phyloP scores from a whole-genome alignment of 1,284 basidiomycete genomes.

The Ceratobasidium sp. region DNA sequence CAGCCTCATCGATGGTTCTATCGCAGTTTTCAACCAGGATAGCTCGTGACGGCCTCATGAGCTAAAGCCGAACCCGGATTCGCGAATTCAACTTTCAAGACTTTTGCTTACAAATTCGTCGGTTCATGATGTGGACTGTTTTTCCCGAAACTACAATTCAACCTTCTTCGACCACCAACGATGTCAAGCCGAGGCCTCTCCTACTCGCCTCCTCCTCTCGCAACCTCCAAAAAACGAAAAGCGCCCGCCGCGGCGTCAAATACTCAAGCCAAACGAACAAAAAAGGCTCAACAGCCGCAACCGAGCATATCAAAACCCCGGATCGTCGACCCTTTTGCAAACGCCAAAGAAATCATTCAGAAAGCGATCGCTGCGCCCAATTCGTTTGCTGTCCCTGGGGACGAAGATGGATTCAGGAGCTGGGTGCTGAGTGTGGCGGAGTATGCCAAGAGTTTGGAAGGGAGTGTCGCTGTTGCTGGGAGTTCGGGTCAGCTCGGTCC shows the following conservation, averaged over 20 bases:
- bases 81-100: no score
- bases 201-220: neutral
- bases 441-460: conserved; percentile 38
- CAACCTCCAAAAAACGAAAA: conserved; percentile 22
- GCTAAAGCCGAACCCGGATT: no score
- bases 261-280: conserved; percentile 5
- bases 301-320: neutral
- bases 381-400: neutral
- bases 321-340: conserved; percentile 1
- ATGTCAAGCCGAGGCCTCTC: neutral
- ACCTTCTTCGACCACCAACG: no score
- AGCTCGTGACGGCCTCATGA: no score
- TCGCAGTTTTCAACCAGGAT: no score
- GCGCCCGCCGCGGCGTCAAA: neutral
- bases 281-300: neutral
- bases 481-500: conserved; percentile 15
- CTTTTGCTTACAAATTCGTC: no score
- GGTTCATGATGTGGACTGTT: no score
- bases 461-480: conserved; percentile 16
- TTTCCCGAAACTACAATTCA: no score
- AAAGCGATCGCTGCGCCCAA: conserved; percentile 20
- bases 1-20: no score
- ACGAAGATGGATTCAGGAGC: neutral
- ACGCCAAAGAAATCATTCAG: neutral
- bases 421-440: neutral